Evolutionary conservation across 805 yeast genomes (phyloP).

Genomic region (Lipomyces starkeyi): DNA sequence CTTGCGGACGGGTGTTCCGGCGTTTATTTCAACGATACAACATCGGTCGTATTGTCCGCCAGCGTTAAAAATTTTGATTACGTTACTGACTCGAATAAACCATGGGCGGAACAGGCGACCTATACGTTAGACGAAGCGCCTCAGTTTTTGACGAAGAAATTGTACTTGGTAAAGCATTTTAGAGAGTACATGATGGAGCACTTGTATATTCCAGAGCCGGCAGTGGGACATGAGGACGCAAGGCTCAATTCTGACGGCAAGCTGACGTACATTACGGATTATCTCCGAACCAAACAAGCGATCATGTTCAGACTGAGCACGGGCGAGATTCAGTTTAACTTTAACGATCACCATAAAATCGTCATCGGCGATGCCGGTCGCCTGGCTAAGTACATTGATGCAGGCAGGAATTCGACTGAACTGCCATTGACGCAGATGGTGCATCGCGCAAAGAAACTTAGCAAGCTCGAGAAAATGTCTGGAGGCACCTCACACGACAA

Average conservation of each 20-base stretch:
- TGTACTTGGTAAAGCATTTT: conserved; percentile 86
- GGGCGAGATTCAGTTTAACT: conserved; percentile 92
- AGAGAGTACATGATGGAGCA: conserved; percentile 91
- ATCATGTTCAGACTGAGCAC: conserved; percentile 93
- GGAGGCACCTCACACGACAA: background rate
- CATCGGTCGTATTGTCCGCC: conserved; percentile 70
- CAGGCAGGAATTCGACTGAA: conserved; percentile 48
- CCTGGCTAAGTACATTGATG: conserved; percentile 73
- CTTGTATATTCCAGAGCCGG: conserved; percentile 54
- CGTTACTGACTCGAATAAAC: conserved; percentile 15
- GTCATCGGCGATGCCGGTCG: conserved; percentile 78
- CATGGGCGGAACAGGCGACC: background rate
- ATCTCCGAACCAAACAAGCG: conserved; percentile 75
- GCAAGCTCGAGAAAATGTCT: conserved; percentile 5
- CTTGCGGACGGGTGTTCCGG: conserved; percentile 89
- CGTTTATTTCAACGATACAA: conserved; percentile 83
- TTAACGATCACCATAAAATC: conserved; percentile 91
- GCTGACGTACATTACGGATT: conserved; percentile 72
- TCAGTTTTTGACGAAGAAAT: conserved; percentile 55
- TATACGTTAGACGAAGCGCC: conserved; percentile 17
- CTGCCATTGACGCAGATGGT: conserved; percentile 15
- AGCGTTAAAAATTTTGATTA: conserved; percentile 40
- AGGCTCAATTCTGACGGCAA: background rate
- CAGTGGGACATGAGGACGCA: conserved; percentile 59
- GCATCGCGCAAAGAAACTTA: conserved; percentile 13